Evolutionary conservation across 805 yeast genomes (phyloP), one percentile per base, ranked within the genome.

Genomic region (Maudiozyma bulderi): DNA sequence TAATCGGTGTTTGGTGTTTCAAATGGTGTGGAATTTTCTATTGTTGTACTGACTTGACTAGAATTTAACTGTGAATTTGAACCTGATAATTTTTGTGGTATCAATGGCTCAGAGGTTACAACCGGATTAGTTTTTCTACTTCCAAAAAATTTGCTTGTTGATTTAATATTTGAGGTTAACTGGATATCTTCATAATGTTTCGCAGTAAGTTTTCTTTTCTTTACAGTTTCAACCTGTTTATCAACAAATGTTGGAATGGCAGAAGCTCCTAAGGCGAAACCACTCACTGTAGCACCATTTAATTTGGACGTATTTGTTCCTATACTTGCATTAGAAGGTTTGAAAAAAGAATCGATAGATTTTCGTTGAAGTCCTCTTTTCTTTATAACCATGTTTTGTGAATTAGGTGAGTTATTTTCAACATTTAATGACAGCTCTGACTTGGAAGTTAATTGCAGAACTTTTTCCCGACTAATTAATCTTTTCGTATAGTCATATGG

Each of bases 401-500:
- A 30, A 3, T n/a, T n/a, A 1, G 38, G 15, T 13, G n/a, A 11
- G 7, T 35, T 40, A 8, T 43, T 26, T 13, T 20, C 30, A n/a
- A 8, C n/a, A 7, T 40, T 28, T 4, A 28, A 9, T 20, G 2
- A 29, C 10, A 35, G 26, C n/a, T 43, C 50, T 2, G 68, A 61
- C 52, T 60, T 61, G 2, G 69, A 60, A 7, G 51, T 41, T 13
- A 61, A 39, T 40, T 60, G 62, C 15, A 65, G 45, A 42, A 51
- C 56, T n/a, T 53, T 59, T 44, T 65, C 69, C 51, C 69, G 55
- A 52, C 61, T 65, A 3, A 57, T 53, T 34, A 65, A 50, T 3
- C 52, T 79, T 71, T 47, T 59, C 13, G 50, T 50, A 40, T 45
- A 57, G 49, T 60, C 54, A 41, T 76, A 71, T 1, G 97, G 96